These are phyloP conservation scores for Leccinum uliginosum DNA, from an alignment of 768 basidiomycete species.

Conservation along the genomic window DNA sequence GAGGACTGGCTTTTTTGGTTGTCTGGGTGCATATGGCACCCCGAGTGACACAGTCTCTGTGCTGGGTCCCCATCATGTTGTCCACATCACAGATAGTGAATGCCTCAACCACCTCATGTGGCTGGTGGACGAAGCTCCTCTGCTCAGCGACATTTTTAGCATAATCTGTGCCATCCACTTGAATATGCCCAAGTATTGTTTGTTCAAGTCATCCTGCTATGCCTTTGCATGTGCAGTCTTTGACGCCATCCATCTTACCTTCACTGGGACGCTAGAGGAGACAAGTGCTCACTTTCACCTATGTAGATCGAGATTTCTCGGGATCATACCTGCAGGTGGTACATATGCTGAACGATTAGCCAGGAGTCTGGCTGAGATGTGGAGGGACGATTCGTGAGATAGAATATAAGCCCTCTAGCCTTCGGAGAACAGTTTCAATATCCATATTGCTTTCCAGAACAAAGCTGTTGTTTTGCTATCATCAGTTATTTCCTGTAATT, in stretches of 20 bases:
- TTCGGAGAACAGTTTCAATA: not conserved
- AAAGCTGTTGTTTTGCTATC: not conserved
- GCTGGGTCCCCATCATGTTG: not conserved
- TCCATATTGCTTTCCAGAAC: no score
- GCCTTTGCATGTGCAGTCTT: not conserved
- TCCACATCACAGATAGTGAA: not conserved
- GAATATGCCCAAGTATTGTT: not conserved
- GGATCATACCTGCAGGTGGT: not conserved
- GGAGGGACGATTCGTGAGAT: not conserved
- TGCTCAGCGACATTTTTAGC: not conserved
- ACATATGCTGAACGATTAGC: not conserved
- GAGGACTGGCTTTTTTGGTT: not conserved
- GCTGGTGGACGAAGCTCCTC: not conserved
- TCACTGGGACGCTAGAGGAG: not conserved
- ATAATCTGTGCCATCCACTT: not conserved
- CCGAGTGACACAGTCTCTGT: not conserved
- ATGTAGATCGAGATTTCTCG: not conserved
- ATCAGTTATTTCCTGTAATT: not conserved
- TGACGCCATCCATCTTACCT: not conserved
- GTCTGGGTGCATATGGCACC: not conserved
- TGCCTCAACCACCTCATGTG: not conserved
- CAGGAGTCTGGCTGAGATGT: not conserved
- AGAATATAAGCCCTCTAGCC: not conserved
- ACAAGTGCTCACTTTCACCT: not conserved
- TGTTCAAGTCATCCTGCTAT: not conserved